phyloP scores from a whole-genome alignment of 306 rosid genomes.

The Pyrus pyrifolia region DNA sequence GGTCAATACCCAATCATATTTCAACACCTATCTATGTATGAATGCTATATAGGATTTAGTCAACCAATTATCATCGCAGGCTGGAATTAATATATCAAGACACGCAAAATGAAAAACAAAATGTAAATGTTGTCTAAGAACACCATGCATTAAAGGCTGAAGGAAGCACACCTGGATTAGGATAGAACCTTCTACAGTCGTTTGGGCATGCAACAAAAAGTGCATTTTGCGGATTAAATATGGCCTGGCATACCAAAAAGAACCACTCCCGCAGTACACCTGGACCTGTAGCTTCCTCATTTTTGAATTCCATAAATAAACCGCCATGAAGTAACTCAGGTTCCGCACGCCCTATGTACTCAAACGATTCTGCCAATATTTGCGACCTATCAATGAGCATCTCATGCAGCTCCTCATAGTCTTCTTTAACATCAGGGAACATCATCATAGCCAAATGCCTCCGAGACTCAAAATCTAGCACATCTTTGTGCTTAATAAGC shows the following conservation, averaged over 20 bases:
- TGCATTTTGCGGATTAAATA: conserved; percentile 63
- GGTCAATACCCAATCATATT: neutral
- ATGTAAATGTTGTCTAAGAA: neutral
- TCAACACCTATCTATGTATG: neutral
- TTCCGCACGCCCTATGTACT: conserved; percentile 44
- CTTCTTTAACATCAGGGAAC: conserved; percentile 60
- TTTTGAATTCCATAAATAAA: conserved; percentile 63
- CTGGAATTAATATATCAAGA: neutral
- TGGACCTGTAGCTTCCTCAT: conserved; percentile 85
- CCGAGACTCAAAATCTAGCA: conserved; percentile 53
- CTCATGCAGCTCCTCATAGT: conserved; percentile 61
- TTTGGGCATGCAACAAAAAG: conserved; percentile 73
- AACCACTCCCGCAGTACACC: conserved; percentile 92
- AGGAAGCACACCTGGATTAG: conserved; percentile 61
- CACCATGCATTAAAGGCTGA: conserved; percentile 5
- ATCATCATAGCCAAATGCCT: conserved; percentile 67
- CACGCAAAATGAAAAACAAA: neutral
- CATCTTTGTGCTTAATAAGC: conserved; percentile 51
- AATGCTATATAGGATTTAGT: neutral
- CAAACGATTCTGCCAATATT: conserved; percentile 61
- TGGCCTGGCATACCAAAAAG: conserved; percentile 63
- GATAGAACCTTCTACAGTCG: conserved; percentile 70
- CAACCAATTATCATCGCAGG: neutral
- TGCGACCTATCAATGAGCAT: conserved; percentile 79
- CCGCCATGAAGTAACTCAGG: conserved; percentile 45